phyloP scores from a whole-genome alignment of 768 basidiomycete genomes.

The Tulasnella sp. region DNA sequence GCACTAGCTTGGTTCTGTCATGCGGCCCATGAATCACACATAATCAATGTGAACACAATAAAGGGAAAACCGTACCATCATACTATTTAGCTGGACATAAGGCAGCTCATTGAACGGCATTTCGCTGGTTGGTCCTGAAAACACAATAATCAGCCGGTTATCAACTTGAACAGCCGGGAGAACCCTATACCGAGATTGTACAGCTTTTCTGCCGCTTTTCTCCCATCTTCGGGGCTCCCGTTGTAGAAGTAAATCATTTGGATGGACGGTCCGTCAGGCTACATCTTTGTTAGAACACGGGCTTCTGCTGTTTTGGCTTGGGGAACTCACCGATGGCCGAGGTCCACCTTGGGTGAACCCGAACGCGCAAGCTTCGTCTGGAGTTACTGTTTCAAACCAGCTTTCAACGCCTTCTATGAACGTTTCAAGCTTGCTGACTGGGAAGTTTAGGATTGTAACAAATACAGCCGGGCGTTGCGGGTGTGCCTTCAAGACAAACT shows the following conservation, averaged over 20 bases:
- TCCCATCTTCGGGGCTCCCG: not conserved
- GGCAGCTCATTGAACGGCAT: slow-evolving; percentile 10
- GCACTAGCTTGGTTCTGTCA: slow-evolving; percentile 9
- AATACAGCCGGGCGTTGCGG: slow-evolving; percentile 17
- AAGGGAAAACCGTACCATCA: not conserved
- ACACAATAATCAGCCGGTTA: not conserved
- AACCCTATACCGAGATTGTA: not conserved
- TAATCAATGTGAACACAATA: not conserved
- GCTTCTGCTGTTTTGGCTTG: not conserved
- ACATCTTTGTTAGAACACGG: not conserved
- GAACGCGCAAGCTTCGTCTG: not conserved
- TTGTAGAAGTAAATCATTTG: slow-evolving; percentile 23
- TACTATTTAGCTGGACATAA: slow-evolving; percentile 13
- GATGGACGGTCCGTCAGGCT: not conserved
- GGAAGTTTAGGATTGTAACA: not conserved
- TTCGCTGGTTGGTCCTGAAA: not conserved
- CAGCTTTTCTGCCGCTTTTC: not conserved
- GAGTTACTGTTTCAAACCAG: slow-evolving; percentile 5
- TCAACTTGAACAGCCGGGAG: not conserved
- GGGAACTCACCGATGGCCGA: not conserved
- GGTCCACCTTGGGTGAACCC: not conserved
- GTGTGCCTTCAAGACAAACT: slow-evolving; percentile 23
- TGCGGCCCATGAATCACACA: not conserved
- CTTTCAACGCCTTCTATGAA: slow-evolving; percentile 2
- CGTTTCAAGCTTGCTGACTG: not conserved